phyloP scores from a whole-genome alignment of 225 moss, liverwort and hornwort genomes.

The Rhytidiadelphus loreus region DNA sequence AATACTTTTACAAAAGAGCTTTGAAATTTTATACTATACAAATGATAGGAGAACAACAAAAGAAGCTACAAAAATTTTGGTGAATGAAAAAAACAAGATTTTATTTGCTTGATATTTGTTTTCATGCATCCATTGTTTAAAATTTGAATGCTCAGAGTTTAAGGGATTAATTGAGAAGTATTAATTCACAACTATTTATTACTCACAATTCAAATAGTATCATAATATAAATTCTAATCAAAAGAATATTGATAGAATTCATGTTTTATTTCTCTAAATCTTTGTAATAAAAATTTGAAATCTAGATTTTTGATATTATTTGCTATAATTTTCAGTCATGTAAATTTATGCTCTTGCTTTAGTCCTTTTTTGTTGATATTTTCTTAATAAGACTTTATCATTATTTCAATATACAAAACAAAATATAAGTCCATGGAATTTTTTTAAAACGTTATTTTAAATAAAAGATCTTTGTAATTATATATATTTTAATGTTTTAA shows the following conservation, averaged over 20 bases:
- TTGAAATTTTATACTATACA: too few relatives aligned
- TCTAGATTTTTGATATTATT: too few relatives aligned
- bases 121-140: neutral
- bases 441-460: neutral
- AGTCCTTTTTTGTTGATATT: neutral
- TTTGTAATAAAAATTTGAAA: neutral
- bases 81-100: neutral
- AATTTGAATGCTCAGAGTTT: neutral
- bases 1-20: neutral
- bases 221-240: too few relatives aligned
- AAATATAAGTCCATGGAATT: neutral
- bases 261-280: neutral
- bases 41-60: neutral
- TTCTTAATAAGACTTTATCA: neutral
- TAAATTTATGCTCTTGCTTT: neutral
- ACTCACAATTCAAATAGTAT: neutral
- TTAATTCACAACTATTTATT: neutral
- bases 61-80: neutral
- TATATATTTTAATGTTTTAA: fast-evolving
- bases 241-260: neutral
- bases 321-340: too few relatives aligned
- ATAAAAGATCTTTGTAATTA: neutral
- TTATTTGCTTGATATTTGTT: neutral
- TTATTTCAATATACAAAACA: neutral
- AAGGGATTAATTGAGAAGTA: neutral